Evolutionary conservation across 176 grass and related monocot species (phyloP), one percentile per base, ranked within the genome.

Genomic region (Pontederia paniculata): DNA sequence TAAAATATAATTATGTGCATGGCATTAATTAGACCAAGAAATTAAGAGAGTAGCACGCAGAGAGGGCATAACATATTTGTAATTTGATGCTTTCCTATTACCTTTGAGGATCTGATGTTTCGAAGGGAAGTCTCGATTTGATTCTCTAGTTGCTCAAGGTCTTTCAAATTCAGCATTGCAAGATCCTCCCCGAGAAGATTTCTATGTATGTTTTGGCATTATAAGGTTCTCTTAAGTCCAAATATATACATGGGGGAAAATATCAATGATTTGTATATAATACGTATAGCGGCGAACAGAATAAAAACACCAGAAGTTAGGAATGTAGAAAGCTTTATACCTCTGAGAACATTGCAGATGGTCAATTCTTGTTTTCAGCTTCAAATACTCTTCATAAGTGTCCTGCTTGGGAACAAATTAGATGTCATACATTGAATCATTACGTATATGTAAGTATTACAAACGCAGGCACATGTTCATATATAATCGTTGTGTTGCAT

Each of bases 121-220:
- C 68, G 83, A 60, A 89, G 66, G 20, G 81, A 81, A 50, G 76
- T 84, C 68, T 76, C 80, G 54, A 95, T 53, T 59, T 89, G 90
- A 67, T 52, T 69, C 71, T 95, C 90, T 44, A 95, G 78, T 56
- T 95, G 70, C 3, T 89, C 79, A 45, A 95, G 76, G 54, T 84
- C 83, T 58, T 54, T 73, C 44, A 62, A 37, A 25, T 21, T 70
- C 37, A 91, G 72, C 62, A 73, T 67, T 72, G 76, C 62, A 70
- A 98, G 67, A 77, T 91, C 93, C 54, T 91, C 83, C 21, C 86
- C 93, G 10, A 98, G 80, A 68, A 98, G 75, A 76, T 91, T 98
- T 70, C 86, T 98, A 69, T 52, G 47, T 4, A 20, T 19, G 13
- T 37, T 37, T 37, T 16, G 16, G 13, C 25, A 58, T 31, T 1